A percentile compares a stretch with the other conserved stretches of the same genome.
Evolutionary conservation across 176 grass and related monocot species (phyloP).

Genomic region (Chrysopogon serrulatus): DNA sequence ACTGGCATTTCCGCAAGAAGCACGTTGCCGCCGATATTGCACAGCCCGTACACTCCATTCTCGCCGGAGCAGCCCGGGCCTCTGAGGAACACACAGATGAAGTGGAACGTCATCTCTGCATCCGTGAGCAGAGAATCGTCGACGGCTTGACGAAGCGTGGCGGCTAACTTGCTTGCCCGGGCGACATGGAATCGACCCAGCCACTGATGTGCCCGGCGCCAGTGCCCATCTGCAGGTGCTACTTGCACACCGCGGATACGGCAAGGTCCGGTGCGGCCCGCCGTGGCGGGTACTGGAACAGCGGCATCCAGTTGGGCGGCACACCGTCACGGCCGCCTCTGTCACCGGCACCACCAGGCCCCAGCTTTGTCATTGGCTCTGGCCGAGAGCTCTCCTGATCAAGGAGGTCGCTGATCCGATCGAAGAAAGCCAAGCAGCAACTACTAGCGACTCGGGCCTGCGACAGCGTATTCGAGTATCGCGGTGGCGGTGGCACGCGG

Average conservation of each 20-base stretch:
- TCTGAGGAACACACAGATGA: neutral
- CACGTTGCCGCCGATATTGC: neutral
- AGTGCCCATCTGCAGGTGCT: conserved; percentile 41
- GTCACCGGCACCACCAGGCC: conserved; percentile 53
- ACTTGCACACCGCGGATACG: conserved; percentile 51
- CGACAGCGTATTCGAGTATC: too few relatives aligned
- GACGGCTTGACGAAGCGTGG: too few relatives aligned
- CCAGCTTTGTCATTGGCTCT: conserved; percentile 64
- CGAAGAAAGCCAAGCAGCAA: neutral
- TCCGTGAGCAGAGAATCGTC: neutral
- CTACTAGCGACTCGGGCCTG: too few relatives aligned
- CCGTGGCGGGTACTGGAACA: conserved; percentile 58
- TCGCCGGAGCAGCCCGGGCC: too few relatives aligned
- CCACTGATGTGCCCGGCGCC: conserved; percentile 20
- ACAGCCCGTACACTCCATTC: neutral
- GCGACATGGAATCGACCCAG: conserved; percentile 83
- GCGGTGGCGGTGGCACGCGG: too few relatives aligned
- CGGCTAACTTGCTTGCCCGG: conserved; percentile 70
- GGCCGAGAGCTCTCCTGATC: neutral
- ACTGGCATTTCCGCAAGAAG: neutral
- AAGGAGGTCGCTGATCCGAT: neutral
- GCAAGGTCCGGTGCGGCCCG: conserved; percentile 14
- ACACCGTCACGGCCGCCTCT: conserved; percentile 21
- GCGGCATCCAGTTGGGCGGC: conserved; percentile 23
- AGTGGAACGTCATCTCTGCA: neutral